A percentile compares a stretch with the other conserved stretches of the same genome.
Evolutionary conservation across 108 stramenopile species (phyloP).

Genomic region (Stephanodiscus minutulus): DNA sequence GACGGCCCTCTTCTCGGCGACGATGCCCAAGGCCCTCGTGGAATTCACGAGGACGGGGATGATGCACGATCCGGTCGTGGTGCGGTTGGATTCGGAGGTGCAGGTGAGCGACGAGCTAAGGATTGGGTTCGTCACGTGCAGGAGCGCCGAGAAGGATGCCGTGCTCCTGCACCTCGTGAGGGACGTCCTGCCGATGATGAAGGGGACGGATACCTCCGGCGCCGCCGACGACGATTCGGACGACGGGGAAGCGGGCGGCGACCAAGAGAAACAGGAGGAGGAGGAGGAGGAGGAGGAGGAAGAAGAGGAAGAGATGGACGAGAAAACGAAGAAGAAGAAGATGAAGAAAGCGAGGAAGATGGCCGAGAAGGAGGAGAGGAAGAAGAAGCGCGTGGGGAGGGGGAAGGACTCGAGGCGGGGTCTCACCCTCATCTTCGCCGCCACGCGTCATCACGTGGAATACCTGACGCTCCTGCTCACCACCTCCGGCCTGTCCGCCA

Average conservation of each 20-base stretch:
- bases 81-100: conserved; percentile 95
- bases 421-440: conserved; percentile 91
- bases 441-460: conserved; percentile 97
- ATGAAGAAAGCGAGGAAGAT: conserved; percentile 6
- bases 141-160: conserved; percentile 93
- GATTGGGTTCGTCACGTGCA: conserved; percentile 89
- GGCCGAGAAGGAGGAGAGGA: conserved; percentile 28
- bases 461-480: conserved; percentile 84
- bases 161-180: conserved; percentile 90
- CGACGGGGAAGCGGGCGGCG: conserved; percentile 17
- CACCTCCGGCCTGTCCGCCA: conserved; percentile 64
- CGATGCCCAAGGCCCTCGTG: conserved; percentile 93
- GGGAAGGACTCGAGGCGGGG: conserved; percentile 59
- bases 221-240: conserved; percentile 17
- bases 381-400: conserved; percentile 37
- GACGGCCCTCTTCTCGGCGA: conserved; percentile 95
- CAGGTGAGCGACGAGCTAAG: conserved; percentile 93
- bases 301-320: conserved; percentile 18
- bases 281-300: conserved; percentile 45
- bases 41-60: conserved; percentile 98
- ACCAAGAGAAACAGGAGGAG: conserved; percentile 17
- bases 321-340: conserved; percentile 34
- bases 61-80: conserved; percentile 91
- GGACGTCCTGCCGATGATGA: conserved; percentile 74
- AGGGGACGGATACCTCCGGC: conserved; percentile 16